Base-by-base conservation (phyloP, 305 asterid genomes). In the Rubia tinctorum region DNA sequence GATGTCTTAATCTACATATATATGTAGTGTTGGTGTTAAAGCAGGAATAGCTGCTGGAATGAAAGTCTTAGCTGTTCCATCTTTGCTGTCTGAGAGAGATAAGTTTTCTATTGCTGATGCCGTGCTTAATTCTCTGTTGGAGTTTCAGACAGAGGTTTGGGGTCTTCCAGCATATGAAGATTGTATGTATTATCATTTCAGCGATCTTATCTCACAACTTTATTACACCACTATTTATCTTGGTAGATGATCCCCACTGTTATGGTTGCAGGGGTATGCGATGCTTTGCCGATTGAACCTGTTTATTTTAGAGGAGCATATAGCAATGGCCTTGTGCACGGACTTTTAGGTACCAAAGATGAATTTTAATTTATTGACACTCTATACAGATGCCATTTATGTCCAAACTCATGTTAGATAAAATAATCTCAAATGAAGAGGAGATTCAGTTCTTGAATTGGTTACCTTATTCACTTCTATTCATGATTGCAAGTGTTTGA, bases 51-150 rank as follows among this genome's bases (percentile, higher is more conserved):
- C 99, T 73, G 97, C 99, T 65, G 84, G 89, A 79, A 94, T 88
- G 99, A 85, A 85, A 71, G 99, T 94, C 56, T 86, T 87, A 72
- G 98, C 97, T n/a, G 97, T 91, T 73, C 99, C 99, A 45, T 90
- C 97, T 11, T 77, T 91, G 60, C 88, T 82, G 71, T 76, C 68
- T 68, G 97, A 87, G 77, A 66, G 68, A 44, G 88, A 88, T 77
- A 72, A 85, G 71, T 90, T 80, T 85, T 80, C 88, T 7, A 79
- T 86, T 39, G 96, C 99, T 49, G 97, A 94, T 86, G 74, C 83
- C 15, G 75, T 86, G 71, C 86, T 91, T 81, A 94, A 86, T 76
- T 90, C 96, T 0, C 88, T 94, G 49, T 81, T 94, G 55, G 96
- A 90, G 72, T 88, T 91, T 77, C 90, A 75, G 76, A 93, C 97